Evolutionary conservation across 2,329 filamentous ascomycete species (phyloP), one percentile per base, ranked within the genome.

Genomic region (Neodidymelliopsis sp.): DNA sequence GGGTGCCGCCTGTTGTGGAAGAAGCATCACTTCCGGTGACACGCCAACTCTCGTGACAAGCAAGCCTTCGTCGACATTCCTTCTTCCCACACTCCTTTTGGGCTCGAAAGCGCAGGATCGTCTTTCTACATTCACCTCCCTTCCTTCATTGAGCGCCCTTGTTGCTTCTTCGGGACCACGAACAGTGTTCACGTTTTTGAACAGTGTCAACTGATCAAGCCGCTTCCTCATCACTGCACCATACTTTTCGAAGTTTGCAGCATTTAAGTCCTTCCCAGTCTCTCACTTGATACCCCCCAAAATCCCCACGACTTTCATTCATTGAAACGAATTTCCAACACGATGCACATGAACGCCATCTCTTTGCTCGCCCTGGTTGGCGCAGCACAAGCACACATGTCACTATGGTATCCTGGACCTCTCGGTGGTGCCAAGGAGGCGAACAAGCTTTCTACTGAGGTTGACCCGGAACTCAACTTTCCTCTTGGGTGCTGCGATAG

Each of bases 401-500:
- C 71, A 50, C 70, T 79, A 23, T 54, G 65, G 59, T 75, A 70
- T 41, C 77, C 77, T 5, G 66, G 74, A 4, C 68, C 76, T 1
- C 73, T 79, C 44, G 75, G 72, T 39, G 74, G 71, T 15, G 64
- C 70, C 29, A 77, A 78, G 58, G 78, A 78, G 49, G 75, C 76
- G 15, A 67, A 75, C 62, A 56, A 55, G 15, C 54, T 58, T 38
- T 62, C 59, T 1, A 60, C 53, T n/a, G 30, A 15, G 4, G 36
- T 62, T 16, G 62, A 65, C 18, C 34, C 53, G 2, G 41, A 70
- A 39, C 72, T 79, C 31, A 69, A 75, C 54, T 78, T 72, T 46
- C 76, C 77, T 1, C 77, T 75, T 51, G 73, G 77, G 41, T 78
- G 76, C 65, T 79, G 76, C 48, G 77, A 75, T 19, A 48, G 57